These are phyloP conservation scores for Intubia oerlemansii DNA, from an alignment of 2,329 filamentous ascomycete species.

Conservation along the genomic window DNA sequence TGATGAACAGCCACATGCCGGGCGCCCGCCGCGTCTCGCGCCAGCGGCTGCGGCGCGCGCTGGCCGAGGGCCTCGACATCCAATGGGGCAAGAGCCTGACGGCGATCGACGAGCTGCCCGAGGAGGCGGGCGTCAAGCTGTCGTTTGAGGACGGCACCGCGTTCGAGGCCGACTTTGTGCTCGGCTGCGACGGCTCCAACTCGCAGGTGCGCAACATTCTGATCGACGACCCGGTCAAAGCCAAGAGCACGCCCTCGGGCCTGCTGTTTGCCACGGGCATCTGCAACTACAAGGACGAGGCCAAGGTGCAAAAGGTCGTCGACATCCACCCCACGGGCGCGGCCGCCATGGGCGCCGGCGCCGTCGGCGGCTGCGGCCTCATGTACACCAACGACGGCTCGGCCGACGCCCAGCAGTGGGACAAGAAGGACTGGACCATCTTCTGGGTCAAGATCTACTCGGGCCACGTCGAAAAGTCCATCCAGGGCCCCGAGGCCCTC, in stretches of 20 bases:
- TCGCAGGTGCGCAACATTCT: conserved; percentile 13
- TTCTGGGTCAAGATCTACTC: conserved; percentile 17
- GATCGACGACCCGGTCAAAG: conserved; percentile 10
- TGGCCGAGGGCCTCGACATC: conserved; percentile 14
- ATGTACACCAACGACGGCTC: conserved; percentile 6
- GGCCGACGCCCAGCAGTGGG: conserved; percentile 6
- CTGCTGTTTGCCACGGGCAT: conserved; percentile 12
- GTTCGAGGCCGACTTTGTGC: conserved; percentile 11
- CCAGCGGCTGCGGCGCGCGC: conserved; percentile 13
- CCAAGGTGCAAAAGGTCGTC: conserved; percentile 11
- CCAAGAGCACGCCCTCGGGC: conserved; percentile 11
- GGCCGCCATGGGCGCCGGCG: conserved; percentile 12
- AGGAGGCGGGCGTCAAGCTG: conserved; percentile 6
- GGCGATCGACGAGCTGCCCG: not conserved
- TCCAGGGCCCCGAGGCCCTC: conserved; percentile 17
- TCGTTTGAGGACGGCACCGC: conserved; percentile 11
- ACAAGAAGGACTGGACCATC: conserved; percentile 13
- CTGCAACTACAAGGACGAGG: conserved; percentile 11
- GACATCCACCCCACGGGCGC: conserved; percentile 13
- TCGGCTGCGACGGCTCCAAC: conserved; percentile 14
- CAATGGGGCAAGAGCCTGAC: conserved; percentile 12
- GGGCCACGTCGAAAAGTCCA: conserved; percentile 6
- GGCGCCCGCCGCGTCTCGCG: conserved; percentile 15
- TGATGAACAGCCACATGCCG: conserved; percentile 15
- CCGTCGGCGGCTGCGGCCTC: conserved; percentile 12